phyloP scores from a whole-genome alignment of 352 stramenopile species.

The Pythium volutum region DNA sequence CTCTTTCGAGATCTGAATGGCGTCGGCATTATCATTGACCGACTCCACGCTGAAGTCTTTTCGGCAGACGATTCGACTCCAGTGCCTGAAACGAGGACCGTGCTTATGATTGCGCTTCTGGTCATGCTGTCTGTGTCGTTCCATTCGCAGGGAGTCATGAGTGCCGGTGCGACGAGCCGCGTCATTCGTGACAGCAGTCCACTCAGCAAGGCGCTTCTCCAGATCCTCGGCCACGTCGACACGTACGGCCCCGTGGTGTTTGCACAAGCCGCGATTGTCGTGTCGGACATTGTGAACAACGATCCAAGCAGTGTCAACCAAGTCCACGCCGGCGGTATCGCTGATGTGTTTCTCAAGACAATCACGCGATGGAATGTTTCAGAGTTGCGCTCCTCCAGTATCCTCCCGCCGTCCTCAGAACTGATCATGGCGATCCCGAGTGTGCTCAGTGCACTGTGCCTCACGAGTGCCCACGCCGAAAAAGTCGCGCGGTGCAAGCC shows the following conservation, averaged over 20 bases:
- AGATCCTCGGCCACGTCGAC: conserved; percentile 89
- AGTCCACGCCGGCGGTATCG: conserved; percentile 91
- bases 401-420: conserved; percentile 87
- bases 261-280: conserved; percentile 88
- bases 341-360: conserved; percentile 91
- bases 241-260: conserved; percentile 93
- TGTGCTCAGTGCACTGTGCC: conserved; percentile 89
- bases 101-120: conserved; percentile 68
- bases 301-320: conserved; percentile 95
- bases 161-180: conserved; percentile 74
- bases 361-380: conserved; percentile 80
- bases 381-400: conserved; percentile 43
- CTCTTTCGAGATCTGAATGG: conserved; percentile 85
- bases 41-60: conserved; percentile 55
- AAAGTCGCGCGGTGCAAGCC: conserved; percentile 90
- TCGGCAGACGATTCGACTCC: neutral
- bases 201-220: conserved; percentile 86
- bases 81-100: conserved; percentile 52
- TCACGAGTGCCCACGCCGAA: conserved; percentile 91
- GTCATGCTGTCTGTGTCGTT: conserved; percentile 83
- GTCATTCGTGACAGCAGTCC: conserved; percentile 86
- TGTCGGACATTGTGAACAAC: conserved; percentile 97
- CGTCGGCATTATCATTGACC: conserved; percentile 80
- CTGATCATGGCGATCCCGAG: conserved; percentile 95
- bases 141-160: conserved; percentile 88